Base-by-base conservation (phyloP, 2,329 filamentous ascomycete genomes). In the Cladophialophora chaetospira region DNA sequence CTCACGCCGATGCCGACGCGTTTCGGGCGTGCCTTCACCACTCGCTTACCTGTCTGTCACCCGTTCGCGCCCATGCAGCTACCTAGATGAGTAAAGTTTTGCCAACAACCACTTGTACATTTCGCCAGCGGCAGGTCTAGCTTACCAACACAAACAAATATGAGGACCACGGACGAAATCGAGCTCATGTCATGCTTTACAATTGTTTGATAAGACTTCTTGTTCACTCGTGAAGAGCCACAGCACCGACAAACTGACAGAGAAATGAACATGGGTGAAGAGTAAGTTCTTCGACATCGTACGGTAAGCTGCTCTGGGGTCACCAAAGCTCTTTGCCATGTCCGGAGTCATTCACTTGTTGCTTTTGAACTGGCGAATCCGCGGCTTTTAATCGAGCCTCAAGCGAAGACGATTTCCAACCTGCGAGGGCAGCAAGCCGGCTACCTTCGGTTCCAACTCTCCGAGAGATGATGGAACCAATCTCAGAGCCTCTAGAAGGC, bases 331-430 rank as follows among this genome's bases (percentile, higher is more conserved):
- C n/a, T n/a, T n/a, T 21, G 21, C 31, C 17, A 19, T 49, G 23
- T 21, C n/a, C 28, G 17, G 10, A 21, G 9, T 19, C 17, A n/a
- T 15, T 15, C n/a, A 13, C 6, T 26, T 3, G 50, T 54, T 54
- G 51, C 51, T 46, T 19, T 42, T 25, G n/a, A 54, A 54, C 17
- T 54, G 51, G 51, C 51, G 31, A 54, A 54, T 54, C 29, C 28
- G 13, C 26, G 15, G 35, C 36, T 19, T 17, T 3, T n/a, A n/a
- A 11, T 25, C 9, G n/a, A 8, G 11, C 9, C 23, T 31, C 15
- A 17, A n/a, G 29, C 8, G n/a, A 31, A 15, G 10, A 29, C 15
- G 13, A n/a, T n/a, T n/a, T n/a, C n/a, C n/a, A n/a, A n/a, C n/a
- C 28, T 23, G 21, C n/a, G 21, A 13, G 25, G 19, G 11, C 31